These are phyloP conservation scores for Metarhizium robertsii DNA, from an alignment of 2,329 filamentous ascomycete genomes.

Conservation along the genomic window DNA sequence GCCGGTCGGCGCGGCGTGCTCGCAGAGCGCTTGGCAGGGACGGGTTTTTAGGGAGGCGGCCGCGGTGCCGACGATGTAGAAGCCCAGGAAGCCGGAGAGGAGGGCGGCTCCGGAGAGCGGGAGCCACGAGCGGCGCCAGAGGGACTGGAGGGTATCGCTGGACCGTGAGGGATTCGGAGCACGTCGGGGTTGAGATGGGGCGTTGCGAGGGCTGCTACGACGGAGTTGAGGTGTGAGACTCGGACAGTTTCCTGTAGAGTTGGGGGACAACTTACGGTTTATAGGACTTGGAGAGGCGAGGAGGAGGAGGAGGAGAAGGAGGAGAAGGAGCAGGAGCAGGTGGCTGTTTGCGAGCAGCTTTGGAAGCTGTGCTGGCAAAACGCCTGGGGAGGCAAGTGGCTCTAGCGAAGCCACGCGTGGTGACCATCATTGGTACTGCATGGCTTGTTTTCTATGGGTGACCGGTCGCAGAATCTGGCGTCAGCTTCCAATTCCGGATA, in stretches of 20 bases:
- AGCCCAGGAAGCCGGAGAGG: slow-evolving; percentile 35
- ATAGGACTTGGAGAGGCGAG: slow-evolving; percentile 17
- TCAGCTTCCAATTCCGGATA: not conserved
- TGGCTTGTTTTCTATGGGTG: not conserved
- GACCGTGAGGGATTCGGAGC: slow-evolving; percentile 12
- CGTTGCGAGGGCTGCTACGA: slow-evolving; percentile 4
- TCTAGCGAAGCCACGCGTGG: slow-evolving; percentile 17
- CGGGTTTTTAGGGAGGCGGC: slow-evolving; percentile 23
- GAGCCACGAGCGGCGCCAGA: slow-evolving; percentile 30
- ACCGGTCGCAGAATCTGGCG: not conserved
- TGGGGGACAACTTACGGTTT: slow-evolving; percentile 18
- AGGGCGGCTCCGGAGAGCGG: slow-evolving; percentile 37
- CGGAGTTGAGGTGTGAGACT: not conserved
- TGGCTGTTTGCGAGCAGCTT: slow-evolving; percentile 11
- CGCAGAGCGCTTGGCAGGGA: slow-evolving; percentile 15
- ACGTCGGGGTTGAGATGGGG: slow-evolving; percentile 1
- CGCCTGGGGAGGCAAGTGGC: slow-evolving; percentile 15
- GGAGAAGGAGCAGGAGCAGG: slow-evolving; percentile 9
- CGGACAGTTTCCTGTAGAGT: not conserved
- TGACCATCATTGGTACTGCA: slow-evolving; percentile 19
- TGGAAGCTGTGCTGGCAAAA: slow-evolving; percentile 18
- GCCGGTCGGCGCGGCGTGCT: slow-evolving; percentile 34
- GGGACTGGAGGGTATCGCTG: slow-evolving; percentile 24
- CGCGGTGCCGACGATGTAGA: slow-evolving; percentile 34
- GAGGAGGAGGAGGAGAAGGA: slow-evolving; percentile 8